Evolutionary conservation across 352 stramenopile genomes (phyloP).

Genomic region (Pythium apleroticum): DNA sequence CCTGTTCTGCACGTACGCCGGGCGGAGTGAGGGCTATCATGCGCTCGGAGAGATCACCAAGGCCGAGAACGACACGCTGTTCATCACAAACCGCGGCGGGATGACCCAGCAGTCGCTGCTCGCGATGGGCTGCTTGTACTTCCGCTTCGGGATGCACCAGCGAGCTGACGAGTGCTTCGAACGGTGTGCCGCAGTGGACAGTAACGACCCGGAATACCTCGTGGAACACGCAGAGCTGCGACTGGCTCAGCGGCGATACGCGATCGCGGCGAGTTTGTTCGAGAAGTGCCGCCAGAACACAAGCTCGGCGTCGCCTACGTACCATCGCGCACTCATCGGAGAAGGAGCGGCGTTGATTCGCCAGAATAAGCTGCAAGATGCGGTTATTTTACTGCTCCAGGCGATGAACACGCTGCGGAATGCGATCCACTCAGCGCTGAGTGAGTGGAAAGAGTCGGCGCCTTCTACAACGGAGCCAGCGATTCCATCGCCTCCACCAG

Average conservation of each 20-base stretch:
- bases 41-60: slow-evolving; percentile 30
- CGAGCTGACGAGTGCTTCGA: slow-evolving; percentile 52
- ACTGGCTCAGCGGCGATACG: slow-evolving; percentile 44
- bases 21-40: slow-evolving; percentile 38
- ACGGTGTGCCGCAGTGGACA: slow-evolving; percentile 32
- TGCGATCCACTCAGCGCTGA: slow-evolving; percentile 21
- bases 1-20: slow-evolving; percentile 42
- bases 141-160: slow-evolving; percentile 51
- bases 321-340: slow-evolving; percentile 49
- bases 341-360: slow-evolving; percentile 42
- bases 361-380: slow-evolving; percentile 44
- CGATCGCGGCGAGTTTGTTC: slow-evolving; percentile 35
- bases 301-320: slow-evolving; percentile 28
- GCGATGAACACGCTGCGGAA: slow-evolving; percentile 38
- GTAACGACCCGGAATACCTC: slow-evolving; percentile 42
- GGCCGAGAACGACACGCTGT: slow-evolving; percentile 37
- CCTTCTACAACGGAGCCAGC: not conserved
- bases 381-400: slow-evolving; percentile 37
- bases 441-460: not conserved
- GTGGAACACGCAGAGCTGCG: slow-evolving; percentile 49
- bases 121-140: slow-evolving; percentile 54
- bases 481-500: not conserved
- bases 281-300: slow-evolving; percentile 35
- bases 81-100: slow-evolving; percentile 43
- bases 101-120: slow-evolving; percentile 29